Evolutionary conservation across 2,329 filamentous ascomycete species (phyloP), one percentile per base, ranked within the genome.

Genomic region (Fusarium pininemorale): DNA sequence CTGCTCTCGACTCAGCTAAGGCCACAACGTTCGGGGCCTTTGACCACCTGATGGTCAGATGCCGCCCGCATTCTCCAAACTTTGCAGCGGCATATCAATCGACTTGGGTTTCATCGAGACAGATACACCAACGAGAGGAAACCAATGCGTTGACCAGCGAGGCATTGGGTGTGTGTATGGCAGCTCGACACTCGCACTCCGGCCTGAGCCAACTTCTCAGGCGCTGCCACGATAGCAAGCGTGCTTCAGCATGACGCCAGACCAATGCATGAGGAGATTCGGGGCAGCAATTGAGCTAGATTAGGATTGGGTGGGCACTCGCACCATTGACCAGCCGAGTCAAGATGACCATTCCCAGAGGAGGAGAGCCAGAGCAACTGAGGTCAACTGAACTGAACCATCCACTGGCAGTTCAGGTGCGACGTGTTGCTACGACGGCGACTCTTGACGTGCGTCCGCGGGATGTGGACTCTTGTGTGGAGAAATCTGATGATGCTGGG

Each of bases 221-320:
- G 75, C 72, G 75, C 67, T 83, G 82, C 82, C 82, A 84, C 82
- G 82, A 84, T 77, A 79, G 80, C 81, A 80, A 80, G 77, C 76
- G 74, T 77, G 74, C 66, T 72, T 77, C 72, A 66, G 77, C 76
- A 75, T 76, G 72, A 78, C 77, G 78, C 72, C 75, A 71, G 75
- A 44, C 70, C 68, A 69, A 74, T 75, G 68, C 71, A 76, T 74
- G 69, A 70, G 72, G 69, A 76, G 62, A 67, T 65, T 62, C 47
- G 64, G 61, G 70, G 58, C 64, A 64, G 66, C 73, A 61, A 77
- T 69, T 72, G 75, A 75, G 65, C 73, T 74, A 77, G 76, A 77
- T 73, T 75, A 70, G 67, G 76, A 66, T 63, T 73, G 75, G 71
- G 75, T 73, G 74, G 75, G 70, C 75, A 79, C 78, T 80, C 77